phyloP scores from a whole-genome alignment of 2,329 filamentous ascomycete species.

The Acephala macrosclerotiorum region DNA sequence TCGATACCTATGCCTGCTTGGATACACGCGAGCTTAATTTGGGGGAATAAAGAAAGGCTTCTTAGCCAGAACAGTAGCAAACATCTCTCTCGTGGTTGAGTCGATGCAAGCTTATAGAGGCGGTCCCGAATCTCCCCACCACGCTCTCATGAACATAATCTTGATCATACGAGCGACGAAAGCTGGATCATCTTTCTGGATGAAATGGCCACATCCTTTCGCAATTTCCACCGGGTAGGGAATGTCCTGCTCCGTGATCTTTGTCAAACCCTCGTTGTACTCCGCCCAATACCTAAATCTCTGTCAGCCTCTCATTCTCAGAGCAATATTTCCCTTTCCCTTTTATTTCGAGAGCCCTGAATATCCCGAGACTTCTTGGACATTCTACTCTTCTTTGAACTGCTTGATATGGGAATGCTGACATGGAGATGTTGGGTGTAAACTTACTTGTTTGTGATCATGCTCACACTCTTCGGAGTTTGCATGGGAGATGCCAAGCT shows the following conservation, averaged over 20 bases:
- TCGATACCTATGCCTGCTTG: not conserved
- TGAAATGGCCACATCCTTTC: slow-evolving; percentile 42
- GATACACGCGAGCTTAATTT: not conserved
- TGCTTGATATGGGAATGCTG: not conserved
- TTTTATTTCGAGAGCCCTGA: too few species aligned
- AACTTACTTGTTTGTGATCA: slow-evolving; percentile 39
- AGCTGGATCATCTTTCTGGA: slow-evolving; percentile 42
- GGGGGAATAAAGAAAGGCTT: not conserved
- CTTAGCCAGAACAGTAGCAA: not conserved
- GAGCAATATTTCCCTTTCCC: too few species aligned
- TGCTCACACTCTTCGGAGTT: slow-evolving; percentile 42
- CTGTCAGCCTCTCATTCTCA: not conserved
- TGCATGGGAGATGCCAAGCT: slow-evolving; percentile 42
- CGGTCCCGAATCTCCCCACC: not conserved
- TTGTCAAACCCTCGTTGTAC: slow-evolving; percentile 43
- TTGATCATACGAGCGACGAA: slow-evolving; percentile 44
- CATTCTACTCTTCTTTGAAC: not conserved
- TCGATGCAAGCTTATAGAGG: not conserved
- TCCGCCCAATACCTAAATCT: slow-evolving; percentile 40
- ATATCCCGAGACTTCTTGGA: not conserved
- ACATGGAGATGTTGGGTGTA: not conserved
- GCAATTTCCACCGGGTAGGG: slow-evolving; percentile 42
- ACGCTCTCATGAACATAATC: slow-evolving; percentile 40
- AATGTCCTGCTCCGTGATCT: slow-evolving; percentile 40
- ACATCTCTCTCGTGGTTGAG: not conserved